A percentile compares a stretch with the other conserved stretches of the same genome.
Conservation (phyloP, 1,284 basidiomycete species). For the Microbotryum violaceum region DNA sequence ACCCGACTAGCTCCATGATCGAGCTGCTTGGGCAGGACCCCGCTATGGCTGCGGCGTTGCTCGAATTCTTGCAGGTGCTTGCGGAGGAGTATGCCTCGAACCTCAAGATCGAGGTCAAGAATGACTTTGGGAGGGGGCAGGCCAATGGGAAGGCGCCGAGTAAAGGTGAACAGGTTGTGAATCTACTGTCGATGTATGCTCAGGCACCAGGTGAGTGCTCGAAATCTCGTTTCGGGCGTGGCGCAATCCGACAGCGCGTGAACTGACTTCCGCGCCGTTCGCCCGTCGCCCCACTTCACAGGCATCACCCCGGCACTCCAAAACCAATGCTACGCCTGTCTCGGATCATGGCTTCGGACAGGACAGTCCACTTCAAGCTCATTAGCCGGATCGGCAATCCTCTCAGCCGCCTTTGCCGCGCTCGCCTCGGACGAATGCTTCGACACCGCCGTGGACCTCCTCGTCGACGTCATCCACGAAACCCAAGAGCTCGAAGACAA, state of each 20-base stretch:
- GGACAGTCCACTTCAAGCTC: constrained; percentile 67
- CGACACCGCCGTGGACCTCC: constrained; percentile 81
- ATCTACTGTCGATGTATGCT: constrained; percentile 79
- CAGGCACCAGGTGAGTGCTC: constrained; percentile 65
- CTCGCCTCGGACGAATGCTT: constrained; percentile 78
- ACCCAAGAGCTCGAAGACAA: constrained; percentile 97
- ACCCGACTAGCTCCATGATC: constrained; percentile 73
- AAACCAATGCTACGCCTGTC: constrained; percentile 72
- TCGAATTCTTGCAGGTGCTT: constrained; percentile 84
- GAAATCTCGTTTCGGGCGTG: neutral
- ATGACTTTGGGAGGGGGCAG: constrained; percentile 47
- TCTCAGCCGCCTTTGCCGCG: constrained; percentile 73
- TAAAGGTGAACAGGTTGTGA: constrained; percentile 57
- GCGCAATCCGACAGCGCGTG: neutral
- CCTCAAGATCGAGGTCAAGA: constrained; percentile 67
- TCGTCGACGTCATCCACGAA: constrained; percentile 94
- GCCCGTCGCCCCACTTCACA: constrained; percentile 38
- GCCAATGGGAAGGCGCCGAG: neutral
- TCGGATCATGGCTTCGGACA: constrained; percentile 79
- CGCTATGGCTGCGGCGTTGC: constrained; percentile 66
- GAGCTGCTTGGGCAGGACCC: constrained; percentile 78
- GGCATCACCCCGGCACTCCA: constrained; percentile 80
- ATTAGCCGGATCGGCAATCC: constrained; percentile 72
- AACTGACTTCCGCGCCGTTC: constrained; percentile 3
- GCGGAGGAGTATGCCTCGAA: constrained; percentile 86